phyloP scores from a whole-genome alignment of 1,284 basidiomycete genomes.

The Moesziomyces sp. region DNA sequence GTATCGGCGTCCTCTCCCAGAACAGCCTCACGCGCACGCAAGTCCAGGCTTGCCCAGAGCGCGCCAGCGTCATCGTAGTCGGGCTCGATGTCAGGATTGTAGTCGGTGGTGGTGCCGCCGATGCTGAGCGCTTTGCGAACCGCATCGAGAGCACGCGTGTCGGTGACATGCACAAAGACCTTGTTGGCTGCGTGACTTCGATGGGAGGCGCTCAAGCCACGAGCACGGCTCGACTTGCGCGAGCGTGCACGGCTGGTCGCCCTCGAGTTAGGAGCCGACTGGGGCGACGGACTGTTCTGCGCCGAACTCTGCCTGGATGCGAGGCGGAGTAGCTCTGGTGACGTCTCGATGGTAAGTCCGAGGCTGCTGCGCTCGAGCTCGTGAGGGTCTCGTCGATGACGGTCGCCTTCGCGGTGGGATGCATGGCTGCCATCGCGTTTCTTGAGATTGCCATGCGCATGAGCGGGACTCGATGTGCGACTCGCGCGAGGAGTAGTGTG shows the following conservation, averaged over 20 bases:
- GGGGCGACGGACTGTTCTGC: constrained; percentile 14
- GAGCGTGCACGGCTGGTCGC: constrained; percentile 44
- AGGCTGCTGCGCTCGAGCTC: constrained; percentile 19
- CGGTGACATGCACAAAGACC: constrained; percentile 57
- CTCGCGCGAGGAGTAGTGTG: constrained; percentile 46
- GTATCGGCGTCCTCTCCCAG: constrained; percentile 18
- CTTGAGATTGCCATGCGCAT: constrained; percentile 29
- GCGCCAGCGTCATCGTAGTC: constrained; percentile 26
- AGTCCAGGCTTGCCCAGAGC: constrained; percentile 31
- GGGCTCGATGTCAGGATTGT: constrained; percentile 37
- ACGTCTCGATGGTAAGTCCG: constrained; percentile 47
- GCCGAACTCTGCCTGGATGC: constrained; percentile 13
- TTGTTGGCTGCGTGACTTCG: constrained; percentile 32
- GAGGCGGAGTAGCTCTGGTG: constrained; percentile 39
- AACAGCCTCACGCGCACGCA: constrained; percentile 14
- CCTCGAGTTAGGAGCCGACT: constrained; percentile 35
- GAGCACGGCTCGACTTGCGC: constrained; percentile 30
- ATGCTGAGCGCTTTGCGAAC: constrained; percentile 59
- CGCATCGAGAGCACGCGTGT: constrained; percentile 52
- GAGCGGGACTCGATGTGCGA: constrained; percentile 40
- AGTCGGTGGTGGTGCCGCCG: constrained; percentile 56
- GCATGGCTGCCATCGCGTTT: constrained; percentile 30
- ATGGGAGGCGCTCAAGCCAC: constrained; percentile 28
- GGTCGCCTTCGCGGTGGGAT: constrained; percentile 15
- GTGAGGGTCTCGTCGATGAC: constrained; percentile 5